phyloP scores from a whole-genome alignment of 2,329 filamentous ascomycete species.

The Apiospora koreana region DNA sequence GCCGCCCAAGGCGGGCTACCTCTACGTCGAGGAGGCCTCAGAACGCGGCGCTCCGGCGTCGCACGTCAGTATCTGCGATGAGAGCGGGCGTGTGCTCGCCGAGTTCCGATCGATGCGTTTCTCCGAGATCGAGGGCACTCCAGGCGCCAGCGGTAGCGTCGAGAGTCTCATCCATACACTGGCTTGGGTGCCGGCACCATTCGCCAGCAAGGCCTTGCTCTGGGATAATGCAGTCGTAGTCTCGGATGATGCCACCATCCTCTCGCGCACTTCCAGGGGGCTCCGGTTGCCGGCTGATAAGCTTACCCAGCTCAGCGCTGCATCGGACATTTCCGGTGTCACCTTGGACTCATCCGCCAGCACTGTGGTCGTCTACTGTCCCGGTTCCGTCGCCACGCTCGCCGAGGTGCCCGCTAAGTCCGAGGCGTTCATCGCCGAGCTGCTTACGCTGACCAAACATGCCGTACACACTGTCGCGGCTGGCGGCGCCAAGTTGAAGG shows the following conservation, averaged over 20 bases:
- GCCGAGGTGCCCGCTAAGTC: conserved; percentile 13
- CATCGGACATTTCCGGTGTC: neutral
- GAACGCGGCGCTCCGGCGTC: conserved; percentile 28
- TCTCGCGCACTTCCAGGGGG: conserved; percentile 20
- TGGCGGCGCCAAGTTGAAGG: conserved; percentile 12
- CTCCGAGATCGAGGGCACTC: conserved; percentile 38
- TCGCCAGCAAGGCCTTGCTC: conserved; percentile 27
- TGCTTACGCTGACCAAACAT: conserved; percentile 16
- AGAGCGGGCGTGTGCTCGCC: conserved; percentile 30
- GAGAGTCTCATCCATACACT: conserved; percentile 38
- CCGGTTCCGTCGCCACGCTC: conserved; percentile 16
- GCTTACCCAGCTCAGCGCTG: neutral
- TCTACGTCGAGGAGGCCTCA: conserved; percentile 33
- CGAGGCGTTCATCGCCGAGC: conserved; percentile 18
- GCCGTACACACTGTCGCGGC: neutral
- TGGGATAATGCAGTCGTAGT: conserved; percentile 30
- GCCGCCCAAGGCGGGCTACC: conserved; percentile 36
- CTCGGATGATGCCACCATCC: conserved; percentile 21
- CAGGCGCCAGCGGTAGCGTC: conserved; percentile 17
- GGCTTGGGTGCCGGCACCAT: conserved; percentile 37
- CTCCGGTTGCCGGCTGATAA: neutral
- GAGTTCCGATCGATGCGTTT: conserved; percentile 38
- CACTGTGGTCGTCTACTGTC: conserved; percentile 21
- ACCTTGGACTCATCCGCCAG: neutral
- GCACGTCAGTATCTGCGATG: conserved; percentile 29